Evolutionary conservation across 768 basidiomycete genomes (phyloP), one percentile per base, ranked within the genome.

Genomic region (Boletus reticuloceps): DNA sequence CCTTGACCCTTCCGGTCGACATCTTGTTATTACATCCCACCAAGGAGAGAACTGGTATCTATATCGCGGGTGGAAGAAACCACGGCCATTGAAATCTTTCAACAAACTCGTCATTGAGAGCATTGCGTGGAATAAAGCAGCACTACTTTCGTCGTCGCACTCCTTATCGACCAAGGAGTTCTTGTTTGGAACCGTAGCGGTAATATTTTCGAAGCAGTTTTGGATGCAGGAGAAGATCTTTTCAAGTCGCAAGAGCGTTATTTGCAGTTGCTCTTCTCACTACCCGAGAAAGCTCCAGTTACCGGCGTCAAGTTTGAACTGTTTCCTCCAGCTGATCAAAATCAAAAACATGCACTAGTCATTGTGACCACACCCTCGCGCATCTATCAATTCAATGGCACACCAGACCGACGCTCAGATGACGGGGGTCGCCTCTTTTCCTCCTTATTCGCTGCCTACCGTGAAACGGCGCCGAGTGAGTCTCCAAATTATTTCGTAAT

Each of bases 31-130:
- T 50, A 91, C 92, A 0, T 94, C 94, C 10, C 77, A 75, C 13
- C 85, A 92, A 64, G 94, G 94, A 48, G 95, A 99, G 67, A 95
- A 92, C 58, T 98, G 91, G 86, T 98, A 98, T 67, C 74, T 94
- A 5, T 94, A 84, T 64, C 79, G 82, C 50, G 79, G 82, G 10
- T 88, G 87, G 83, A 89, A 89, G 75, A 91, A 94, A 64, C 88
- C 92, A 1, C 81, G 83, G 42, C 86, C 80, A 42, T 76, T 98
- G 50, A 88, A 91, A 65, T 75, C 77, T 9, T 88, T 94, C 72
- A 69, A 90, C 70, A 69, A 91, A 69, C 86, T 92, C 77, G 79
- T 91, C 64, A 88, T 98, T 60, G 91, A 95, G 69, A 88, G 91
- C 58, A 77, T 98, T 39, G 91, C 91, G 1, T 98, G 96, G 96